A percentile compares a stretch with the other conserved stretches of the same genome.
These are phyloP conservation scores for Panaeolus cyanescens DNA, from an alignment of 768 basidiomycete genomes.

Conservation along the genomic window DNA sequence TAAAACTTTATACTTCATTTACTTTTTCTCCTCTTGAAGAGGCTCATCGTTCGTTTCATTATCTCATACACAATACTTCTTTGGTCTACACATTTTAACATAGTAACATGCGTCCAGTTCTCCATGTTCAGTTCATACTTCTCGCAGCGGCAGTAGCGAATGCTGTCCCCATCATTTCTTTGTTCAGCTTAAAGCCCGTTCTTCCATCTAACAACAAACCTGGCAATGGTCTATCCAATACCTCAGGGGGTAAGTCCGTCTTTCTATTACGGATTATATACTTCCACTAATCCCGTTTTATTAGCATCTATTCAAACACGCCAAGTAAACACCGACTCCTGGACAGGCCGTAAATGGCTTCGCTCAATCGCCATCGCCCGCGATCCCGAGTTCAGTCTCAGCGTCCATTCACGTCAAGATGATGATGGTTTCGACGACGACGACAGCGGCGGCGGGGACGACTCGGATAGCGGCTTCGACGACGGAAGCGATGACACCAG, in stretches of 20 bases:
- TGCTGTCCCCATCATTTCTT: neutral
- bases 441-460: conserved; percentile 3
- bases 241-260: neutral
- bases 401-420: conserved; percentile 19
- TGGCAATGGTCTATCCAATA: neutral
- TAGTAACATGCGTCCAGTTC: neutral
- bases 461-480: neutral
- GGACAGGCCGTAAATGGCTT: neutral
- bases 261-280: neutral
- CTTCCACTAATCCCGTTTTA: neutral
- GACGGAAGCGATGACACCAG: neutral
- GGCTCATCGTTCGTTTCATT: conserved; percentile 8
- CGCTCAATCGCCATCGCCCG: conserved; percentile 1
- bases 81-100: conserved; percentile 17
- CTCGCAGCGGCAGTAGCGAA: neutral
- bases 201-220: neutral
- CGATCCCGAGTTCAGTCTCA: conserved; percentile 6
- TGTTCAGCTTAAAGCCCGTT: neutral
- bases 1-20: conserved; percentile 4
- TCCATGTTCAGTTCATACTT: neutral
- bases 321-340: neutral
- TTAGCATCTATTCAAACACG: neutral
- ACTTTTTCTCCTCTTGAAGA: conserved; percentile 21
- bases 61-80: conserved; percentile 13
- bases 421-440: conserved; percentile 13